phyloP scores from a whole-genome alignment of 2,329 filamentous ascomycete species.

The Cercospora zeae-maydis region DNA sequence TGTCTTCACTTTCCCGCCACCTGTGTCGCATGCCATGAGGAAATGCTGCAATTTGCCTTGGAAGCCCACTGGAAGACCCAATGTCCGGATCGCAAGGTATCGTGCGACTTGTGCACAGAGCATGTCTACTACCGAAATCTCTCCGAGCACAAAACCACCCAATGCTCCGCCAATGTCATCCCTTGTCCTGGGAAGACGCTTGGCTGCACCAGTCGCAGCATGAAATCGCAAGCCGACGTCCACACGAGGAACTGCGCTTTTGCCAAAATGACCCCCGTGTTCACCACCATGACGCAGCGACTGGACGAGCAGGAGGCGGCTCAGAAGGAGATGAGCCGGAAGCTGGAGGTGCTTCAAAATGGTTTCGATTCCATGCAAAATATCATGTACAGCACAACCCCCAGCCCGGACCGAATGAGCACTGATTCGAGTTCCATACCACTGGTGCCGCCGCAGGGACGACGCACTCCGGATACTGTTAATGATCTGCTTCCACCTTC shows the following conservation, averaged over 20 bases:
- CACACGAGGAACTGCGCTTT: conserved; percentile 45
- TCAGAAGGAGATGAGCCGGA: conserved; percentile 43
- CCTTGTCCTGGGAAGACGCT: conserved; percentile 44
- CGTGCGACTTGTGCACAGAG: conserved; percentile 44
- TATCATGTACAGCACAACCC: conserved; percentile 34
- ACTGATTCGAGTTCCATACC: conserved; percentile 27
- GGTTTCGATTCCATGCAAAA: conserved; percentile 44
- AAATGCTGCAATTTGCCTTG: conserved; percentile 54
- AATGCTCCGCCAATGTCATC: conserved; percentile 43
- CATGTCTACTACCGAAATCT: conserved; percentile 43
- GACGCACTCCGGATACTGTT: not conserved
- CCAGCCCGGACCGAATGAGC: conserved; percentile 22
- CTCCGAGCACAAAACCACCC: conserved; percentile 40
- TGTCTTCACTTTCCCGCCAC: conserved; percentile 54
- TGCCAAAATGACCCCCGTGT: conserved; percentile 46
- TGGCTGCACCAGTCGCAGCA: conserved; percentile 43
- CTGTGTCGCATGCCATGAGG: conserved; percentile 53
- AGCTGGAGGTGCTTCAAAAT: conserved; percentile 45
- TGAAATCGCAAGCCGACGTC: conserved; percentile 39
- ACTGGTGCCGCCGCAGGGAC: conserved; percentile 15
- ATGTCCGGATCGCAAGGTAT: conserved; percentile 50
- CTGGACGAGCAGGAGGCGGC: conserved; percentile 44
- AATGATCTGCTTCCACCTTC: not conserved
- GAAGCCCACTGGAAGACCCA: conserved; percentile 41
- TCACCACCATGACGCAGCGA: conserved; percentile 43